Evolutionary conservation across 163 green algal genomes (phyloP), one percentile per base, ranked within the genome.

Genomic region (Prototheca wickerhamii): DNA sequence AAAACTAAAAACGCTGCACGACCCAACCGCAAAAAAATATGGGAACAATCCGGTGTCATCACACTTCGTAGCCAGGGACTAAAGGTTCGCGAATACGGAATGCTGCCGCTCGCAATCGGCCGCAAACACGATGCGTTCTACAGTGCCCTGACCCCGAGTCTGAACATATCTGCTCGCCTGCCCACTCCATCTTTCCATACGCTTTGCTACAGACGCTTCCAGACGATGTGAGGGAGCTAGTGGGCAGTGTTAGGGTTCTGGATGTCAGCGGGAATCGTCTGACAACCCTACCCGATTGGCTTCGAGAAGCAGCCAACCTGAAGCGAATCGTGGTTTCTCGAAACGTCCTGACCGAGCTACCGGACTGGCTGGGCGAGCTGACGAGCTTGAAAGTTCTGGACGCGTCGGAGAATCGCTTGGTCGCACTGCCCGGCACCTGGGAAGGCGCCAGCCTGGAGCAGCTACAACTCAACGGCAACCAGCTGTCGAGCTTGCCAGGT

Each of bases 381-480:
- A 17, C 28, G 2, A 69, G 40, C 63, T 56, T 84, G 5, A 28
- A 17, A 0, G 25, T 79, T 44, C 68, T 90, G 23, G 25, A 73
- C 33, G 30, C 81, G 32, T 66, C 76, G 1, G 21, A 35, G 64
- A 83, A 83, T 59, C 20, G 31, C 34, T 15, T 68, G 4, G 23
- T 40, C 26, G 2, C 4, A 26, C 42, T 64, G 40, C 42, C 40
- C 40, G 7, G 25, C 25, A n/a, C n/a, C n/a, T n/a, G n/a, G n/a
- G n/a, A n/a, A n/a, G n/a, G n/a, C n/a, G n/a, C n/a, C n/a, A n/a
- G n/a, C n/a, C n/a, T n/a, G n/a, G n/a, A n/a, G n/a, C n/a, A n/a
- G n/a, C n/a, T n/a, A n/a, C n/a, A n/a, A n/a, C n/a, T n/a, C n/a
- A 75, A 82, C 2, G 30, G 35, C 66, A 88, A 86, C 64, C 33